These are phyloP conservation scores for Francoa sonchifolia DNA, from an alignment of 441 rosid species.

Conservation along the genomic window DNA sequence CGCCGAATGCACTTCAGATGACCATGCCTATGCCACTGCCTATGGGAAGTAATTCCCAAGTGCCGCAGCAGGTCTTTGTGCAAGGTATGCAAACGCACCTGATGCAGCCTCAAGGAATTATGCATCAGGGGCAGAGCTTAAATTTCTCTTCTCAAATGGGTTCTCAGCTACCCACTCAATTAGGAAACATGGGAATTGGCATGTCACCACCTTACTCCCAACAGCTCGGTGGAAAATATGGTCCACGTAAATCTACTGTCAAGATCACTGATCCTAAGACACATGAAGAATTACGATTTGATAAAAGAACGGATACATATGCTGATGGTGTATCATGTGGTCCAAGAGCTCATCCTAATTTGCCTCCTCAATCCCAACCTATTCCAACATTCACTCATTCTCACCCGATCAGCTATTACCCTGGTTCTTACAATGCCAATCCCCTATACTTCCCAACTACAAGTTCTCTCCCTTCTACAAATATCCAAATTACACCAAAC, in stretches of 20 bases:
- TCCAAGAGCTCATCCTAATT: constrained; percentile 44
- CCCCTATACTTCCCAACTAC: constrained; percentile 35
- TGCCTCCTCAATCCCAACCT: constrained; percentile 59
- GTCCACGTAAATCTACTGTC: constrained; percentile 55
- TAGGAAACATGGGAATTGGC: constrained; percentile 63
- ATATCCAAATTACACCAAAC: constrained; percentile 45
- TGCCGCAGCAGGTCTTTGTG: constrained; percentile 68
- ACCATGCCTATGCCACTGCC: constrained; percentile 57
- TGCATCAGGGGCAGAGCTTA: constrained; percentile 81
- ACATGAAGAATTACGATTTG: constrained; percentile 87
- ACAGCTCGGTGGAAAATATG: constrained; percentile 67
- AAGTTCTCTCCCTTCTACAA: constrained; percentile 39
- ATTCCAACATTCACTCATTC: constrained; percentile 40
- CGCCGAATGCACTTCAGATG: constrained; percentile 55
- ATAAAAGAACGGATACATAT: constrained; percentile 47
- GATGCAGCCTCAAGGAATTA: constrained; percentile 72
- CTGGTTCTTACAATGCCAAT: constrained; percentile 33
- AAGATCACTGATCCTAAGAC: constrained; percentile 94
- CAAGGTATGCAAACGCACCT: constrained; percentile 67
- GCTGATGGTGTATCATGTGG: constrained; percentile 47
- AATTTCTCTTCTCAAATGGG: constrained; percentile 57
- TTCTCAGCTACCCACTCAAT: constrained; percentile 48
- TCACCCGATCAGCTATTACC: constrained; percentile 40
- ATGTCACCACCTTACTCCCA: constrained; percentile 50
- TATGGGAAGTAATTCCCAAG: constrained; percentile 61